These are phyloP conservation scores for Lyophyllum decastes DNA, from an alignment of 768 basidiomycete species.

Conservation along the genomic window DNA sequence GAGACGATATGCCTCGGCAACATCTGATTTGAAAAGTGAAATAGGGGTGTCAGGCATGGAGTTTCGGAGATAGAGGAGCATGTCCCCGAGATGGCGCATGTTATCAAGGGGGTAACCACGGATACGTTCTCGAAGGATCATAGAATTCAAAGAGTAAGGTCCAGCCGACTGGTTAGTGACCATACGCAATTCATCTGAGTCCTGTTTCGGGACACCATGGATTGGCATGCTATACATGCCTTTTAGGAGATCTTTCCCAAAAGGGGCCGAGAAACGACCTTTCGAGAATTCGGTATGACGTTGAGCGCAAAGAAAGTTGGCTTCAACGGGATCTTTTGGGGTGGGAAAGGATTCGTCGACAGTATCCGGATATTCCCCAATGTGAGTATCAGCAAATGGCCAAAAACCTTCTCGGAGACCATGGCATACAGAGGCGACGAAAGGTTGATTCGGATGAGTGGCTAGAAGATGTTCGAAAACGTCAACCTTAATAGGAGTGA, in stretches of 20 bases:
- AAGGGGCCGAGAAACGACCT: constrained; percentile 20
- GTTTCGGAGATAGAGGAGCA: neutral
- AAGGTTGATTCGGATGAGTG: constrained; percentile 37
- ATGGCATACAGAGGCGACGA: neutral
- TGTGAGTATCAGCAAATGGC: constrained; percentile 29
- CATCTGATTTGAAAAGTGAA: constrained; percentile 25
- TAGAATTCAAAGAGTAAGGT: neutral
- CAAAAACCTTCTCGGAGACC: constrained; percentile 40
- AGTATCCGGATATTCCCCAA: constrained; percentile 7
- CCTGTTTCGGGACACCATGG: constrained; percentile 32
- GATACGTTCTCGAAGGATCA: neutral
- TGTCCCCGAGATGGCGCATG: neutral
- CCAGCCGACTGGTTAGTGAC: constrained; percentile 36
- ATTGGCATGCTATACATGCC: constrained; percentile 38
- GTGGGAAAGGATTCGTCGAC: constrained; percentile 14
- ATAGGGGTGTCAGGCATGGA: neutral
- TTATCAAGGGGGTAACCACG: neutral
- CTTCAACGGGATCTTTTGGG: constrained; percentile 6
- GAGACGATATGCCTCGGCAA: too few relatives aligned
- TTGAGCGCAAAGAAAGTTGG: constrained; percentile 18
- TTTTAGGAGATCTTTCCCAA: constrained; percentile 24
- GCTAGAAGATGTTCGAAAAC: constrained; percentile 14
- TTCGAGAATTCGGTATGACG: constrained; percentile 15
- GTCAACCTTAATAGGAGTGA: constrained; percentile 26
- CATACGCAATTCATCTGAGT: constrained; percentile 30